These are phyloP conservation scores for Decorospora gaudefroyi DNA, from an alignment of 2,329 filamentous ascomycete genomes.

Conservation along the genomic window DNA sequence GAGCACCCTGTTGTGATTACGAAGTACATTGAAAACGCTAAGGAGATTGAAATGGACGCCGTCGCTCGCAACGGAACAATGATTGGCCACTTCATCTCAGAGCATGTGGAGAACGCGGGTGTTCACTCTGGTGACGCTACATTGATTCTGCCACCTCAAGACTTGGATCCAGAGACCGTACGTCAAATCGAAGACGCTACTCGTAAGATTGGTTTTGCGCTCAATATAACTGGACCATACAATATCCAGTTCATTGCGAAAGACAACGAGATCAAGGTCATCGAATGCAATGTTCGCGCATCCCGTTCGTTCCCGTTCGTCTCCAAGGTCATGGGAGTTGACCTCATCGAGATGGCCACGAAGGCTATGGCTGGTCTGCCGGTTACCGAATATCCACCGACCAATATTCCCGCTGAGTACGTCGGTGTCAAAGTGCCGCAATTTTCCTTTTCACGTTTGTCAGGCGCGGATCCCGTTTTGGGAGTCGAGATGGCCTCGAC, in stretches of 20 bases:
- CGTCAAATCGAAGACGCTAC: conserved; percentile 92
- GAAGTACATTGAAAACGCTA: conserved; percentile 99
- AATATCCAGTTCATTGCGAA: conserved; percentile 99
- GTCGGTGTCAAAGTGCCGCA: conserved; percentile 98
- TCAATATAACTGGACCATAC: conserved; percentile 95
- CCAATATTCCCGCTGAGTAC: conserved; percentile 75
- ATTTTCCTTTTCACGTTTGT: conserved; percentile 97
- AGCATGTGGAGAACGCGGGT: conserved; percentile 98
- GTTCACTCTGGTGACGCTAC: conserved; percentile 98
- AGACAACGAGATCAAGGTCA: conserved; percentile 99
- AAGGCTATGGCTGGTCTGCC: conserved; percentile 91
- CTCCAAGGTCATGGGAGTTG: conserved; percentile 97
- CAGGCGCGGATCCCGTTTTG: conserved; percentile 91
- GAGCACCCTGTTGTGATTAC: conserved; percentile 98
- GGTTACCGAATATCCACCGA: conserved; percentile 78
- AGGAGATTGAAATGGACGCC: conserved; percentile 99
- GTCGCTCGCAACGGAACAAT: conserved; percentile 88
- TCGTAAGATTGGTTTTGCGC: conserved; percentile 87
- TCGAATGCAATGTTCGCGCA: conserved; percentile 96
- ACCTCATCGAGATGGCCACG: conserved; percentile 97
- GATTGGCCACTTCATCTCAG: conserved; percentile 94
- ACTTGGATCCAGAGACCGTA: conserved; percentile 87
- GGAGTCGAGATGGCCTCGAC: conserved; percentile 99
- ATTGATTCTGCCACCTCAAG: conserved; percentile 90
- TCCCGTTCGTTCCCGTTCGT: conserved; percentile 98